Evolutionary conservation across 2,329 filamentous ascomycete genomes (phyloP), one percentile per base, ranked within the genome.

Genomic region (Neocucurbitaria cava): DNA sequence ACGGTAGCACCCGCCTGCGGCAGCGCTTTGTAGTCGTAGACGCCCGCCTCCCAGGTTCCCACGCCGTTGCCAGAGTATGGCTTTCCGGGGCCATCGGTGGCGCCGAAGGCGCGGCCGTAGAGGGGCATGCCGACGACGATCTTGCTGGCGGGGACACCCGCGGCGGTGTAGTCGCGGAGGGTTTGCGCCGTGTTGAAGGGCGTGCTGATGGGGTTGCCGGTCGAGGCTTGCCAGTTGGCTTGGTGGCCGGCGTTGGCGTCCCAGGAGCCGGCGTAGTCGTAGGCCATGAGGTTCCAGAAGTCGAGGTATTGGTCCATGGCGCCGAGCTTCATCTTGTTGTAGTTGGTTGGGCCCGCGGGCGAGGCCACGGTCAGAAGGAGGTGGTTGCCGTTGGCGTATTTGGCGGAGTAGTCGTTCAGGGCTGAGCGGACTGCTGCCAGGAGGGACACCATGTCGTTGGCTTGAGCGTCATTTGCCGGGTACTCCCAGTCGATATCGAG

Each of bases 241-340:
- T 71, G 56, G 49, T 76, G 72, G 17, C 73, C 73, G 3, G 74
- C 60, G 23, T 61, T 59, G 3, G 61, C 43, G 57, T 75, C 71
- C 72, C 73, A 75, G 1, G 68, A 71, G 8, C 74, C 74, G 11
- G 74, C 64, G 54, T 87, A 96, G 77, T 96, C 92, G 76, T 96
- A 96, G 1, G 90, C 89, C 92, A 96, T 96, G 38, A 92, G 76
- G 61, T 83, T 83, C 77, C 79, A 83, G 72, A 83, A 82, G 60
- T 82, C 79, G 36, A 83, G 74, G 44, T 80, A 76, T 15, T 68
- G 39, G 61, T 81, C 75, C 80, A 83, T 83, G 15, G 69, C 73
- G 3, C 66, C 61, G 7, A 83, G 69, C 13, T 76, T 71, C 53
- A 83, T 62, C 13, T 68, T 74, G 20, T 76, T 70, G 64, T 82